Evolutionary conservation across 352 stramenopile genomes (phyloP), one percentile per base, ranked within the genome.

Genomic region (Pythium scleroteichum): DNA sequence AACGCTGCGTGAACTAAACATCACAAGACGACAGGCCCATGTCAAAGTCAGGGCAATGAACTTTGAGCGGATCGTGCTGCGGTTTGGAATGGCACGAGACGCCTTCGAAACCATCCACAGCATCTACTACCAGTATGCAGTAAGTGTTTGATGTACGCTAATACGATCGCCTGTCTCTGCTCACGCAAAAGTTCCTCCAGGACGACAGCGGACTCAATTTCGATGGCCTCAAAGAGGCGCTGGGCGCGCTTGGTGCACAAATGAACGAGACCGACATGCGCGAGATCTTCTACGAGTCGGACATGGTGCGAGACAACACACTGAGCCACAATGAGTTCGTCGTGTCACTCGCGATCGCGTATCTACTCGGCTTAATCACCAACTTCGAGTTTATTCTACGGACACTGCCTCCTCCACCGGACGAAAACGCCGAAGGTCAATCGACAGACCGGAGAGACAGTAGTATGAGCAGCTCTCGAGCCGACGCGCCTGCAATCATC

Each of bases 211-310:
- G 79, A 16, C 69, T 94, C 6, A 72, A 84, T 35, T 89, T 85
- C 62, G 75, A 87, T 26, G 80, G 80, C 1, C 76, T 94, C 39
- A 90, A 87, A 52, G 68, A 69, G 7, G 79, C 72, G 2, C 59
- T 95, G 8, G 70, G 76, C 19, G 65, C 70, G 14, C 60, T 94
- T 12, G 84, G 84, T 0, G 79, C 81, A 17, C 67, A 84, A 12
- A 91, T 91, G 66, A 74, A 88, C 26, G 78, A 90, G 53, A 65
- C 71, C 3, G 82, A 89, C 42, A 75, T 92, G 71, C 66, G 70
- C 7, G 82, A 92, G 50, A 87, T 94, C 59, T 94, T 94, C 60
- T 90, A 93, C 63, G 86, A 94, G 68, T 90, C 85, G n/a, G 86
- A 96, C 71, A 88, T 96, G 75, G 84, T 91, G 61, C 80, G 85